Percentiles rank a stretch among this genome's conserved stretches.
Evolutionary conservation across 371 early-diverging fungal species (phyloP).

Genomic region (Coemansia linderi): DNA sequence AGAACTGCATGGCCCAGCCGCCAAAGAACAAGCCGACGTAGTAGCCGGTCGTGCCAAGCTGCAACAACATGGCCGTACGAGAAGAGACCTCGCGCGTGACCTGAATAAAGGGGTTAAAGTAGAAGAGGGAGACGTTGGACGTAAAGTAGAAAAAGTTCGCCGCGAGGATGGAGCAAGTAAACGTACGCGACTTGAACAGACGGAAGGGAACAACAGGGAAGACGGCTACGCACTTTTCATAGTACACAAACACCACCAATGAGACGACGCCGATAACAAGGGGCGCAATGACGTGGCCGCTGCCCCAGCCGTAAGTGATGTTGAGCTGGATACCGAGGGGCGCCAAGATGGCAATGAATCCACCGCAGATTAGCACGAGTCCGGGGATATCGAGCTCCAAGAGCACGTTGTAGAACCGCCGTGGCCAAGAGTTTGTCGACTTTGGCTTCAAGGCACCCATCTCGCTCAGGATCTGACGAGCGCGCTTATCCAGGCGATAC

Average conservation of each 20-base stretch:
- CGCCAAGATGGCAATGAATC: constrained; percentile 60
- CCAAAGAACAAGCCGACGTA: constrained; percentile 40
- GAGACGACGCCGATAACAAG: constrained; percentile 57
- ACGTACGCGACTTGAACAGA: constrained; percentile 50
- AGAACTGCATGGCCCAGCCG: constrained; percentile 50
- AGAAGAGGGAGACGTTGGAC: constrained; percentile 42
- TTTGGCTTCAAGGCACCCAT: background rate
- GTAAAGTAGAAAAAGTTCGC: constrained; percentile 44
- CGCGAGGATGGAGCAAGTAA: constrained; percentile 37
- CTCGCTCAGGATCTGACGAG: constrained; percentile 34
- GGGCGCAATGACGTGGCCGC: constrained; percentile 61
- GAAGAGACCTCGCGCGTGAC: constrained; percentile 35
- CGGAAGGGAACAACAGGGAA: constrained; percentile 66
- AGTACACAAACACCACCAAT: constrained; percentile 55
- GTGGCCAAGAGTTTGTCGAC: background rate
- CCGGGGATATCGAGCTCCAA: constrained; percentile 67
- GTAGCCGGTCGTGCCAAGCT: constrained; percentile 37
- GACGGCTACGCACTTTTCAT: constrained; percentile 59
- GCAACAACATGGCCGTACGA: constrained; percentile 44
- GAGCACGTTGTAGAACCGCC: constrained; percentile 29
- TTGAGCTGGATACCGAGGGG: constrained; percentile 65
- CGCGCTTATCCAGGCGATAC: constrained; percentile 45
- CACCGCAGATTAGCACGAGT: constrained; percentile 56
- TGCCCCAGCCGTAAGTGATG: constrained; percentile 61
- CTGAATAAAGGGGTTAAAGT: constrained; percentile 43